Evolutionary conservation across 1,284 basidiomycete genomes (phyloP), one percentile per base, ranked within the genome.

Genomic region (Ganoderma lucidum): DNA sequence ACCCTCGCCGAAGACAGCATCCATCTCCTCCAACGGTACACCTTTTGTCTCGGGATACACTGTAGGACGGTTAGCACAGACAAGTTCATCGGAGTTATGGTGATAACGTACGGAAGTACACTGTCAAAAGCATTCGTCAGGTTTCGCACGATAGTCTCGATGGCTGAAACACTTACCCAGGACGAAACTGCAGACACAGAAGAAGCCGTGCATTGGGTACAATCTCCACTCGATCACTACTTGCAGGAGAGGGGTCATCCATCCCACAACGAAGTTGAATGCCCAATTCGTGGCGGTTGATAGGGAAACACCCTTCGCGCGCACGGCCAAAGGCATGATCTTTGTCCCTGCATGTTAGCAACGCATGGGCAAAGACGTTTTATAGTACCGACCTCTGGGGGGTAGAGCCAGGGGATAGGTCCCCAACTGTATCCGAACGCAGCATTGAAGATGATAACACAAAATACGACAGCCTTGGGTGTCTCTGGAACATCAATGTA

Each of bases 141-240:
- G 68, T 51, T 19, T n/a, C 10, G 74, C 66, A 67, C 42, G 42
- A 70, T 2, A 19, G 8, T 9, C 55, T 4, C 2, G 19, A 9
- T 41, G 9, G 14, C 15, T 42, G 1, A 58, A 14, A 5, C 17
- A 81, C 84, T 76, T 75, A 88, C 90, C 92, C 37, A 96, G 82
- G 48, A 96, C 84, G 77, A 98, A 96, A 74, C 95, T 96, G 78
- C 92, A 90, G 17, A 89, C 88, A 80, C 96, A 97, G 83, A 97
- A 97, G 82, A 96, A 96, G 14, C 94, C 96, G 75, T 98, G 96
- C 94, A 99, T 96, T 0, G 95, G 94, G 81, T 99, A 99, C 64
- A 99, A 82, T 64, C 94, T 87, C 97, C 97, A 99, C 42, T 88
- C 88, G 74, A 99, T 98, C 48, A 88, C 82, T 73, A 97, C 95